Base-by-base conservation (phyloP, 345 rosid species). In the Adansonia digitata region DNA sequence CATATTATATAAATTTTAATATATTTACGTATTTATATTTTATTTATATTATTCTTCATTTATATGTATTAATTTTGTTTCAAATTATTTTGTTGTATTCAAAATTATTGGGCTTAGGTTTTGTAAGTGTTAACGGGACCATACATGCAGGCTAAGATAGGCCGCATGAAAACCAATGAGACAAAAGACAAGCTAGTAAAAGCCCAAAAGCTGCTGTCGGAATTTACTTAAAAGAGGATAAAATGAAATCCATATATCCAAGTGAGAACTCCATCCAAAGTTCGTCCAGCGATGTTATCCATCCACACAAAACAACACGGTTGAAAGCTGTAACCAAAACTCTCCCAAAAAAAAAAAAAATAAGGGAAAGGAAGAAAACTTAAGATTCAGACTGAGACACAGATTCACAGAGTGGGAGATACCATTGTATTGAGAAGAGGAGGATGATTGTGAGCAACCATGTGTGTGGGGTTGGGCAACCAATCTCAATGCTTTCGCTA, bases 361-460 rank as follows among this genome's bases (percentile, higher is more conserved):
- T n/a, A n/a, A n/a, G n/a, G n/a, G 20, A 27, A 8, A 45, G n/a
- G n/a, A 27, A 5, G 0, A 29, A 17, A 67, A 46, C 13, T 35
- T 26, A 7, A n/a, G 59, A 39, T 7, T 43, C 48, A 13, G 14
- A 39, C 46, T 11, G 8, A 10, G 45, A 4, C 43, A 35, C 46
- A 63, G 48, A 37, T 63, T 63, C 27, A 4, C 5, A 35, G 42
- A 60, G 9, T 31, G 7, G 8, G 29, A 31, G 40, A 69, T 0
- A 14, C n/a, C 29, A 11, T 34, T 46, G 42, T n/a, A n/a, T 55
- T 39, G 10, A 53, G 52, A 4, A 22, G 22, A 24, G 14, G 17
- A 73, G 27, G 59, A 75, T 75, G 77, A 65, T 64, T 35, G 17
- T 52, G 0, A 24, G 24, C 34, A 52, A 37, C 22, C 45, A 65